Conservation (phyloP, 2,329 filamentous ascomycete genomes). For the Rasamsonia emersonii region DNA sequence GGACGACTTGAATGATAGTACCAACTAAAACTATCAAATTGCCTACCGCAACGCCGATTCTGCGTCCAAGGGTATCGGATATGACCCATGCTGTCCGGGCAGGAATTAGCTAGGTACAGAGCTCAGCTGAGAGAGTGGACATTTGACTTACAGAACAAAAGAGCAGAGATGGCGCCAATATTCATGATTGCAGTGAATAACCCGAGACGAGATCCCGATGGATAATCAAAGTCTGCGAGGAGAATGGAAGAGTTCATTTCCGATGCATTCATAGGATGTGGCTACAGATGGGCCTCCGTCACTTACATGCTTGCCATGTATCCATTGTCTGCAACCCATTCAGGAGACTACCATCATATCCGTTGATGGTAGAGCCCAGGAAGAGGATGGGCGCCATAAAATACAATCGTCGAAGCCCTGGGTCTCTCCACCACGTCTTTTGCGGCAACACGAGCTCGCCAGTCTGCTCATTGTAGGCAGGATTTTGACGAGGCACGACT, state of each 20-base stretch:
- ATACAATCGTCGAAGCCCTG: constrained; percentile 8
- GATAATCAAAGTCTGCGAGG: constrained; percentile 7
- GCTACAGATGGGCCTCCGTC: neutral
- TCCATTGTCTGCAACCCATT: constrained; percentile 14
- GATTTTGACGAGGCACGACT: too few species aligned
- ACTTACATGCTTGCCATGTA: constrained; percentile 12
- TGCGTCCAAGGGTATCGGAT: constrained; percentile 13
- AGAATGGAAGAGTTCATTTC: too few species aligned
- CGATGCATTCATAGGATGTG: constrained; percentile 3
- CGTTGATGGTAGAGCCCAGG: constrained; percentile 11
- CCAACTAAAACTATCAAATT: constrained; percentile 12
- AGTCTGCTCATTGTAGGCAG: too few species aligned
- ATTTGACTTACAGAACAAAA: constrained; percentile 12
- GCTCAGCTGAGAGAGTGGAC: neutral
- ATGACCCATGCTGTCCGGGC: constrained; percentile 7
- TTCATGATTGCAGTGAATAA: constrained; percentile 13
- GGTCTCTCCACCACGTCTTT: too few species aligned
- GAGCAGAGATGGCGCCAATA: constrained; percentile 11
- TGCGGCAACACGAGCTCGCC: too few species aligned
- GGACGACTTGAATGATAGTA: constrained; percentile 10
- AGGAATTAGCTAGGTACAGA: too few species aligned
- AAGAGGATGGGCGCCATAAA: constrained; percentile 11
- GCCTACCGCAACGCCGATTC: constrained; percentile 9
- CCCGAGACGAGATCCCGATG: constrained; percentile 8
- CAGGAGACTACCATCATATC: constrained; percentile 13